Evolutionary conservation across 192 early-diverging fungal species (phyloP).

Genomic region (Coemansia interrupta): DNA sequence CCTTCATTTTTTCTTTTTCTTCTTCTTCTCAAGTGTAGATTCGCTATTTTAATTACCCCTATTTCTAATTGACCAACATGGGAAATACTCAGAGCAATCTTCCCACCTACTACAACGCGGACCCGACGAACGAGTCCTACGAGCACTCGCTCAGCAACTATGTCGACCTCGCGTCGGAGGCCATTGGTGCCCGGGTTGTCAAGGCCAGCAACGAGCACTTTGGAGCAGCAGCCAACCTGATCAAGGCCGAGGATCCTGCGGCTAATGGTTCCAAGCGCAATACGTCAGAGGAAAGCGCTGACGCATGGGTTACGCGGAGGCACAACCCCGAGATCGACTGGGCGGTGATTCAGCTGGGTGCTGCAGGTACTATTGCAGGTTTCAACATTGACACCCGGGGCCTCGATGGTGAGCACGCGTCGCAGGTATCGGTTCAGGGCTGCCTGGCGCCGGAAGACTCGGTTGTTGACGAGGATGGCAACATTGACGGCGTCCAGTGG

Average conservation of each 20-base stretch:
- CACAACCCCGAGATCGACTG: constrained; percentile 86
- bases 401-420: constrained; percentile 87
- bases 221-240: constrained; percentile 69
- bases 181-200: constrained; percentile 67
- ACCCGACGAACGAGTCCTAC: constrained; percentile 44
- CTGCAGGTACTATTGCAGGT: constrained; percentile 71
- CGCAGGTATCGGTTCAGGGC: constrained; percentile 76
- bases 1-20: neutral
- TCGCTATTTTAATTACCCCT: too few relatives aligned
- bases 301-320: constrained; percentile 91
- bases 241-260: constrained; percentile 46
- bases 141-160: constrained; percentile 41
- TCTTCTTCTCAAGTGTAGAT: neutral
- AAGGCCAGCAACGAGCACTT: constrained; percentile 87
- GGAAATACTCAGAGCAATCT: constrained; percentile 51
- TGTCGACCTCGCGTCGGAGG: constrained; percentile 64
- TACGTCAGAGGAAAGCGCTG: constrained; percentile 17
- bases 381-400: constrained; percentile 85
- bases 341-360: constrained; percentile 78
- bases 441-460: constrained; percentile 29
- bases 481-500: constrained; percentile 54
- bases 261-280: neutral
- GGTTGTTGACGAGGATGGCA: constrained; percentile 29
- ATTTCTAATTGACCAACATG: constrained; percentile 19
- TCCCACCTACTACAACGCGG: constrained; percentile 51